Evolutionary conservation across 2,329 filamentous ascomycete genomes (phyloP).

Genomic region (Tolypocladium tundrense): DNA sequence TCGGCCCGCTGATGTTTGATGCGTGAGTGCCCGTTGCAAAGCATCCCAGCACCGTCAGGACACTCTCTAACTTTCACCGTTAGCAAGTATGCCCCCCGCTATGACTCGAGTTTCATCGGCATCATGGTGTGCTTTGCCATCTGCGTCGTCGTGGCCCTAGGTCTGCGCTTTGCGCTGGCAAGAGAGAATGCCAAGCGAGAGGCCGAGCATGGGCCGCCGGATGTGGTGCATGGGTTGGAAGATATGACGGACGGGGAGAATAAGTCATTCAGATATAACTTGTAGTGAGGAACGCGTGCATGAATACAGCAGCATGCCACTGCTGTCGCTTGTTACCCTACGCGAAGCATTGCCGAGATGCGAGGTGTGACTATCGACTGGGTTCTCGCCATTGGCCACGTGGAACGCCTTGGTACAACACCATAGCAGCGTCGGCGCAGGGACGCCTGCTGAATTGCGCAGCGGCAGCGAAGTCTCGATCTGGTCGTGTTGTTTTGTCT

Average conservation of each 20-base stretch:
- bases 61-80: no score
- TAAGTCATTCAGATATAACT: slow-evolving; percentile 10
- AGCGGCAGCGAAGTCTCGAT: background rate
- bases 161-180: slow-evolving; percentile 15
- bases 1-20: slow-evolving; percentile 21
- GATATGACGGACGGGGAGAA: slow-evolving; percentile 24
- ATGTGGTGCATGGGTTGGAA: slow-evolving; percentile 24
- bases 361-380: no score
- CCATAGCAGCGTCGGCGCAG: no score
- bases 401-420: no score
- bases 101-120: slow-evolving; percentile 18
- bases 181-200: slow-evolving; percentile 20
- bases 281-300: background rate
- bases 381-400: no score
- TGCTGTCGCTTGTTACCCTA: no score
- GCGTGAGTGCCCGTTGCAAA: slow-evolving; percentile 10
- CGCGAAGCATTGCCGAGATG: no score
- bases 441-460: background rate
- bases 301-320: background rate
- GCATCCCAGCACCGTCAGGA: no score
- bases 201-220: slow-evolving; percentile 16
- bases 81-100: slow-evolving; percentile 18
- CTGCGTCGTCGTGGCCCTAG: slow-evolving; percentile 18
- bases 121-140: slow-evolving; percentile 21
- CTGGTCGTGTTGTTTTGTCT: background rate